These are phyloP conservation scores for Golubevia pallescens DNA, from an alignment of 1,284 basidiomycete genomes.

Conservation along the genomic window DNA sequence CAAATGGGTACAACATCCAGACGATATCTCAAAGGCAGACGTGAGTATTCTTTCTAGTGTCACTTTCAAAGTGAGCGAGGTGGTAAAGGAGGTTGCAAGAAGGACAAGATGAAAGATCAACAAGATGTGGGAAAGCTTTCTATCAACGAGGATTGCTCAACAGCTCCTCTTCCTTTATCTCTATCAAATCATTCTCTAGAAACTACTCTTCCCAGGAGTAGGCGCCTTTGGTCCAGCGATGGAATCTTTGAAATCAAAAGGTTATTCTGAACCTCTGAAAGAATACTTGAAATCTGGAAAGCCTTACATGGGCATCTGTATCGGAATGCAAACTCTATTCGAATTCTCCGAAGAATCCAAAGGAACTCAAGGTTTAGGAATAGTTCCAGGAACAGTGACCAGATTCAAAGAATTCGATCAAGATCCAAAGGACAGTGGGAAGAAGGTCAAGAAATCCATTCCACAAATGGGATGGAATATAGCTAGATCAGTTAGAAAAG, in stretches of 20 bases:
- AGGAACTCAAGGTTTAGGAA: conserved; percentile 42
- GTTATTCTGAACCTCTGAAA: conserved; percentile 80
- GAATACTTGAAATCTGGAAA: conserved; percentile 85
- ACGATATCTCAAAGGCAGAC: conserved; percentile 85
- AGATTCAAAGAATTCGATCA: conserved; percentile 33
- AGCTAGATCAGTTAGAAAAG: conserved; percentile 12
- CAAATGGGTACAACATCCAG: conserved; percentile 83
- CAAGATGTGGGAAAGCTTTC: no score
- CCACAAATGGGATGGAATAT: conserved; percentile 94
- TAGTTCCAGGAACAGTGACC: conserved; percentile 47
- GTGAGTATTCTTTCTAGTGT: conserved; percentile 69
- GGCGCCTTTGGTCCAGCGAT: conserved; percentile 91
- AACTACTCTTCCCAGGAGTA: conserved; percentile 97
- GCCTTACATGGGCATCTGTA: conserved; percentile 90
- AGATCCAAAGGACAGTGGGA: no score
- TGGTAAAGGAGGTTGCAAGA: no score
- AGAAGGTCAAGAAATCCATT: no score
- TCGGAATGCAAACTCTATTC: conserved; percentile 77
- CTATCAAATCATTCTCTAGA: conserved; percentile 68
- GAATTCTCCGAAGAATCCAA: conserved; percentile 72
- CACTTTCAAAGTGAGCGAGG: neutral
- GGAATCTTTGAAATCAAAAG: conserved; percentile 75
- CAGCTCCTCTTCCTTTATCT: no score
- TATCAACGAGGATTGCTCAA: no score
- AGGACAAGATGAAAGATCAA: no score